Base-by-base conservation (phyloP, 108 stramenopile species). In the Cyclotella sp. region DNA sequence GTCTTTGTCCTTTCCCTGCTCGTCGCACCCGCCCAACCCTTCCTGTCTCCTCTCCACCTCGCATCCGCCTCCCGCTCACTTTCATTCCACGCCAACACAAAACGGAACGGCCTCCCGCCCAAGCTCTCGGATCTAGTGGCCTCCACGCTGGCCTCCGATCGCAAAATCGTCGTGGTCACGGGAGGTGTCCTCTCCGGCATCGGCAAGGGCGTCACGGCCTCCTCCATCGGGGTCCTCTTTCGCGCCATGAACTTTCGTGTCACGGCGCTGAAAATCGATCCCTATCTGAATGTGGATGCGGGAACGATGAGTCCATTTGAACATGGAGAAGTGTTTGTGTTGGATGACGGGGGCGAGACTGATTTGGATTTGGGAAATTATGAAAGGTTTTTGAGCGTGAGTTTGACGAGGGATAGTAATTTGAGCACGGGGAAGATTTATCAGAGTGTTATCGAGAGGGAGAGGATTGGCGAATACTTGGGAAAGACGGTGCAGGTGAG, bases 281-380 rank as follows among this genome's bases (percentile, higher is more conserved):
- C 99, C 5, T 98, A 99, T 79, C 83, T 99, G 39, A 98, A 98
- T 76, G 94, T 95, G 26, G 98, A 98, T 79, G 98, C 98, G 10
- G 98, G 98, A 19, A 99, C 99, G 16, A 99, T 99, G 98, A 74
- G 85, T 30, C 99, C 99, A 3, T 98, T 97, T 78, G 99, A 99
- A 67, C 96, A 97, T 71, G 96, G 96, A 28, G 96, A 97, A 79
- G 84, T 84, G 34, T 99, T 98, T 76, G 97, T 99, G 15, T 76
- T 99, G 39, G 89, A 96, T 55, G 99, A 99, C 75, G 99, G 99
- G 14, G 99, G 99, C n/a, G 99, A 99, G 82, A 95, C 96, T 10
- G 99, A 99, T 68, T 84, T 99, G 67, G 99, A 99, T 87, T 76
- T 99, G 29, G 99, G 99, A 30, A 99, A 99, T 81, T 99, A 99